phyloP scores from a whole-genome alignment of 805 yeast species.

The Limtongia smithiae region DNA sequence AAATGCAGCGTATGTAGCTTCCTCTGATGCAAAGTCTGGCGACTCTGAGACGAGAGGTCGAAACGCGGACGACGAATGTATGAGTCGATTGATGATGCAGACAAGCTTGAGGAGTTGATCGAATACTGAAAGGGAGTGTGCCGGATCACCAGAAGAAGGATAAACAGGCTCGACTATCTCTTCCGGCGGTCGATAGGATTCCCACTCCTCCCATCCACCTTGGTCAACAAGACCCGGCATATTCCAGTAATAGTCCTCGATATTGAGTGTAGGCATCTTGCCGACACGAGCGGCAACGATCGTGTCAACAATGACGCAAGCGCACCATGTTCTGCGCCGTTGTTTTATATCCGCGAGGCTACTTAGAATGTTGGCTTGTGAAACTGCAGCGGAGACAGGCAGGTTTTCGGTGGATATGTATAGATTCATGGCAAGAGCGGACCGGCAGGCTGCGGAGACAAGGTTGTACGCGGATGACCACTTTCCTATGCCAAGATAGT shows the following conservation, averaged over 20 bases:
- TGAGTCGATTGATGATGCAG: slow-evolving; percentile 15
- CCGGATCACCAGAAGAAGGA: slow-evolving; percentile 3
- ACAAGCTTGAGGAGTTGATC: slow-evolving; percentile 7
- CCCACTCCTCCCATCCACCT: slow-evolving; percentile 18
- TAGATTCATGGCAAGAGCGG: no score
- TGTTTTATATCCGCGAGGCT: no score
- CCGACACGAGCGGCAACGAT: slow-evolving; percentile 10
- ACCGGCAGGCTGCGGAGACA: slow-evolving; percentile 1
- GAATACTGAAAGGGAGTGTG: slow-evolving; percentile 11
- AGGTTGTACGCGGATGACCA: slow-evolving; percentile 12
- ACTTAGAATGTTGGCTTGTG: no score
- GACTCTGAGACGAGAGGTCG: no score
- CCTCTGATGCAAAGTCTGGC: no score
- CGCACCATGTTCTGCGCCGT: slow-evolving; percentile 8
- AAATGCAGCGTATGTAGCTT: no score
- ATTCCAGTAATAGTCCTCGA: slow-evolving; percentile 9
- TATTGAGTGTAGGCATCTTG: slow-evolving; percentile 3
- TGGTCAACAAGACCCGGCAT: slow-evolving; percentile 3
- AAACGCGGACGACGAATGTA: no score
- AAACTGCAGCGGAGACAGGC: no score
- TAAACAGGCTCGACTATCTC: no score
- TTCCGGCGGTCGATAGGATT: slow-evolving; percentile 1
- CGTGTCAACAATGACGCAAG: slow-evolving; percentile 8
- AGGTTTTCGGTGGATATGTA: no score
- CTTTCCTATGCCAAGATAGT: slow-evolving; percentile 4